Conservation (phyloP, 805 yeast genomes). For the Zygotorulaspora chibaensis region DNA sequence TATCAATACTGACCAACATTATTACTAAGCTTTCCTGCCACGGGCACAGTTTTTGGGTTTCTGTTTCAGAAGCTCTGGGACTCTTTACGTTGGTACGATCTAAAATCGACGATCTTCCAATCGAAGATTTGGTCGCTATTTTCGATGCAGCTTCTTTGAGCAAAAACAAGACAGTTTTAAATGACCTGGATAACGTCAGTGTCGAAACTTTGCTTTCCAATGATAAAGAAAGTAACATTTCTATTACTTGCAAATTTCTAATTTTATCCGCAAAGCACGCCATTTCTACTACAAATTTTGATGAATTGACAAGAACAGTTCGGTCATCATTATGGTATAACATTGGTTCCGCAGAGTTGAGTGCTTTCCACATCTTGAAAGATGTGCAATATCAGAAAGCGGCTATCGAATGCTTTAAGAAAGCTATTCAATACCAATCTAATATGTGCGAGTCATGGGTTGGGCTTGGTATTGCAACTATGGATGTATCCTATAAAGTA, state of each 20-base stretch:
- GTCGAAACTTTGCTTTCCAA: constrained; percentile 16
- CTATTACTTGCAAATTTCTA: constrained; percentile 40
- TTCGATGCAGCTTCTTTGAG: constrained; percentile 18
- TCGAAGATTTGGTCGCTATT: constrained; percentile 35
- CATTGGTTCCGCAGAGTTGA: constrained; percentile 61
- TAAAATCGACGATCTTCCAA: constrained; percentile 48
- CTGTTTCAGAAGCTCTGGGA: constrained; percentile 53
- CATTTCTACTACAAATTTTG: constrained; percentile 21
- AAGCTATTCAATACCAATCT: constrained; percentile 67
- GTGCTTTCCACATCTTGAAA: constrained; percentile 38
- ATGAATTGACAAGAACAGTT: constrained; percentile 40
- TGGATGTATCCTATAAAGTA: constrained; percentile 58
- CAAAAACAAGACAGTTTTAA: constrained; percentile 19
- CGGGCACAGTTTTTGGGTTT: constrained; percentile 63
- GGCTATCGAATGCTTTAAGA: constrained; percentile 56
- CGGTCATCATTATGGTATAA: constrained; percentile 60
- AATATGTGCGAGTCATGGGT: constrained; percentile 74
- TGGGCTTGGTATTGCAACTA: constrained; percentile 72
- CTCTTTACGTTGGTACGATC: constrained; percentile 55
- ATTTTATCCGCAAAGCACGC: constrained; percentile 48
- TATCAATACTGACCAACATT: constrained; percentile 33
- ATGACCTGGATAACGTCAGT: constrained; percentile 31
- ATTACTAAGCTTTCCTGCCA: constrained; percentile 15
- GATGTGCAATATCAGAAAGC: constrained; percentile 39
- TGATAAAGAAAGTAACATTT: constrained; percentile 28